Evolutionary conservation across 116 monocot genomes (phyloP).

Genomic region (Dioscorea cayenensis): DNA sequence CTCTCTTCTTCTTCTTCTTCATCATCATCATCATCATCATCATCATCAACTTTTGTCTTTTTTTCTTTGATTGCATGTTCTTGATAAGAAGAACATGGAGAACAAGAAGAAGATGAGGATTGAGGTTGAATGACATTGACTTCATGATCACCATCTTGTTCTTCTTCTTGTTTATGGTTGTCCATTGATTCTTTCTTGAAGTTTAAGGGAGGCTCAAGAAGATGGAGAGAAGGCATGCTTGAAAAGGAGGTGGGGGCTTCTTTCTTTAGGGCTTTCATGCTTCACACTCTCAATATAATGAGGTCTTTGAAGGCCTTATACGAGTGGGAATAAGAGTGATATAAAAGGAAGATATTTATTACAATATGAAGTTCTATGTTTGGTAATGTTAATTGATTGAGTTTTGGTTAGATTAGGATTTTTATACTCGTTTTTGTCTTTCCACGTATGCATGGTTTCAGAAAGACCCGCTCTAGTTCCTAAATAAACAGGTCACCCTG

Average conservation of each 20-base stretch:
- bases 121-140: not conserved
- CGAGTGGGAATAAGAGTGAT: no score
- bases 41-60: not conserved
- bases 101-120: not conserved
- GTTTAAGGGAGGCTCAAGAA: not conserved
- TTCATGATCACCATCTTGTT: not conserved
- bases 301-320: no score
- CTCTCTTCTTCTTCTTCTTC: not conserved
- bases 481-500: no score
- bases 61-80: slow-evolving; percentile 1
- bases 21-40: not conserved
- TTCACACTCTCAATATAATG: no score
- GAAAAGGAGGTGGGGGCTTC: not conserved
- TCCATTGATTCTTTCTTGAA: not conserved
- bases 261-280: no score
- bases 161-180: not conserved
- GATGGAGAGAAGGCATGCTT: not conserved
- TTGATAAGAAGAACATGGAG: slow-evolving; percentile 5
- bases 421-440: no score
- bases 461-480: no score
- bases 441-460: no score
- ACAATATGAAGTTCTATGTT: no score
- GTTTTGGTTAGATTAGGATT: no score
- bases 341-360: no score
- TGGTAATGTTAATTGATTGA: no score